A percentile compares a stretch with the other conserved stretches of the same genome.
Evolutionary conservation across 2,329 filamentous ascomycete genomes (phyloP).

Genomic region (Daldinia sp.): DNA sequence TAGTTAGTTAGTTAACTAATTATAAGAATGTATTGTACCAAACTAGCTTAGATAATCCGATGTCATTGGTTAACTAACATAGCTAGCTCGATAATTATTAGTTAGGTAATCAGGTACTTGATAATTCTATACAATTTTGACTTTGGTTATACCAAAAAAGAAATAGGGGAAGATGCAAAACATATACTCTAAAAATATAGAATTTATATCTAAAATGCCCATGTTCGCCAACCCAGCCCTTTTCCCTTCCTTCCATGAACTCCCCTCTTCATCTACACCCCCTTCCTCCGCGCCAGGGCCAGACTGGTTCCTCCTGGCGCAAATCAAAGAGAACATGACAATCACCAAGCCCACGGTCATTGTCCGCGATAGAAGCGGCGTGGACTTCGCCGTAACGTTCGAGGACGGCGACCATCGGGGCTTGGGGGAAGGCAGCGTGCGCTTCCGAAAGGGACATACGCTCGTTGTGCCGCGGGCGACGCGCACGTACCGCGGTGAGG

Average conservation of each 20-base stretch:
- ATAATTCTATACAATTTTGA: no score
- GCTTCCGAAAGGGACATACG: conserved; percentile 52
- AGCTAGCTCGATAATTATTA: no score
- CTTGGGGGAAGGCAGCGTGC: conserved; percentile 27
- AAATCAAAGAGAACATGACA: conserved; percentile 50
- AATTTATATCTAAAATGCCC: conserved; percentile 34
- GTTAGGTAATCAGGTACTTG: no score
- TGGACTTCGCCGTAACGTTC: conserved; percentile 57
- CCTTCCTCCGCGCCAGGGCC: not conserved
- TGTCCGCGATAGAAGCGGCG: conserved; percentile 50
- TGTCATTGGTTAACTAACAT: no score
- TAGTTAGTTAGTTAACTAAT: no score
- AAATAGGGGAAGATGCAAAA: not conserved
- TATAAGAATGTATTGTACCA: no score
- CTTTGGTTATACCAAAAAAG: no score
- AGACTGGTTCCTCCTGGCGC: conserved; percentile 46
- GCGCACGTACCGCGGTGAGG: conserved; percentile 48
- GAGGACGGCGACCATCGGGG: conserved; percentile 52
- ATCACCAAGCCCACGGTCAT: conserved; percentile 60
- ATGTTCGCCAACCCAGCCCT: conserved; percentile 20
- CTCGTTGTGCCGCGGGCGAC: conserved; percentile 50
- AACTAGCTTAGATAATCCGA: no score
- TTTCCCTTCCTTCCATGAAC: conserved; percentile 33
- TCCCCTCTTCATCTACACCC: conserved; percentile 18
- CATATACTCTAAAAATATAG: not conserved